Percentiles rank a stretch among this genome's conserved stretches.
These are phyloP conservation scores for Rutstroemia sp. DNA, from an alignment of 2,329 filamentous ascomycete species.

Conservation along the genomic window DNA sequence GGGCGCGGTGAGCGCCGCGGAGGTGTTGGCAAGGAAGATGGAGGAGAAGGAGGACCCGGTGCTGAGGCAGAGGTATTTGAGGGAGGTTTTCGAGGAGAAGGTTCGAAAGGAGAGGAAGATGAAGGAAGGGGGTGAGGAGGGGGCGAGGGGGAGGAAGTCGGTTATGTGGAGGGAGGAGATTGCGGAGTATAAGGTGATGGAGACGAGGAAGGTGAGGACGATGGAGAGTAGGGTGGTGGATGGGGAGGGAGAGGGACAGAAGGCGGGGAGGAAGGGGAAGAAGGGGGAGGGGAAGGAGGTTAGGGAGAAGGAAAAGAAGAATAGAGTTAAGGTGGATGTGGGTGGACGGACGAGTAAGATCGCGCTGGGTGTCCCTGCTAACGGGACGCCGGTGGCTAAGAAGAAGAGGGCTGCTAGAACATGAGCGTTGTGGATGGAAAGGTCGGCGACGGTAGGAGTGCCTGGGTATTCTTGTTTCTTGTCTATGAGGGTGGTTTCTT, in stretches of 20 bases:
- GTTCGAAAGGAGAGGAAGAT: slow-evolving; percentile 17
- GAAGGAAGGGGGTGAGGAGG: slow-evolving; percentile 15
- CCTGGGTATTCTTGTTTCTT: no score
- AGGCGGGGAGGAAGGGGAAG: slow-evolving; percentile 15
- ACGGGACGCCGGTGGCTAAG: slow-evolving; percentile 26
- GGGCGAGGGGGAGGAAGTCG: slow-evolving; percentile 13
- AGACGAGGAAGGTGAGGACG: slow-evolving; percentile 19
- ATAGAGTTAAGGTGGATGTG: slow-evolving; percentile 20
- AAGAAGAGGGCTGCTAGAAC: slow-evolving; percentile 19
- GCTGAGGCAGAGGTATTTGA: slow-evolving; percentile 29
- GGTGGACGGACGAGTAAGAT: slow-evolving; percentile 20
- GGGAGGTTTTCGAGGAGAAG: slow-evolving; percentile 29
- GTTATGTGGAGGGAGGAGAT: slow-evolving; percentile 28
- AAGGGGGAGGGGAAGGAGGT: slow-evolving; percentile 13
- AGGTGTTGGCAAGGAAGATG: slow-evolving; percentile 28
- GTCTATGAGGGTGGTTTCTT: no score
- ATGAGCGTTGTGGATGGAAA: no score
- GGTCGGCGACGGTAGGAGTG: no score
- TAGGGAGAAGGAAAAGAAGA: slow-evolving; percentile 22
- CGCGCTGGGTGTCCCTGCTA: slow-evolving; percentile 24
- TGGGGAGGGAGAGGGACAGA: neutral
- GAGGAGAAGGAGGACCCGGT: slow-evolving; percentile 34
- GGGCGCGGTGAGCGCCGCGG: slow-evolving; percentile 29
- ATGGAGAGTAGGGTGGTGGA: slow-evolving; percentile 16
- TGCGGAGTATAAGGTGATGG: slow-evolving; percentile 22